phyloP scores from a whole-genome alignment of 2,329 filamentous ascomycete species.

The Cadophora sp. region DNA sequence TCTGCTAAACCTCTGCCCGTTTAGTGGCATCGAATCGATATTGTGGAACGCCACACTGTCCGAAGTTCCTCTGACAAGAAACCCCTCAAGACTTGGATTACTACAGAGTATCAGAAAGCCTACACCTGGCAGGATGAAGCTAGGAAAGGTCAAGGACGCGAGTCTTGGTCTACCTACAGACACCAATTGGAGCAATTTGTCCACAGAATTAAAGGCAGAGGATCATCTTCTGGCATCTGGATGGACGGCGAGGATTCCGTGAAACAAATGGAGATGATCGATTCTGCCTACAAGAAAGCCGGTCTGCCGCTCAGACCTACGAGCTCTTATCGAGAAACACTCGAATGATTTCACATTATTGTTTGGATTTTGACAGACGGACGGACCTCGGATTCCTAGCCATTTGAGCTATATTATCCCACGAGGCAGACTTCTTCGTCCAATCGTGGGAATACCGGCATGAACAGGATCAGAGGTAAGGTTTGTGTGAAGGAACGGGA shows the following conservation, averaged over 20 bases:
- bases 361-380: conserved; percentile 1
- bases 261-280: conserved; percentile 53
- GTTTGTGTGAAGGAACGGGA: conserved; percentile 9
- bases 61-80: conserved; percentile 23
- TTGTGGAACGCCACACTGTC: conserved; percentile 31
- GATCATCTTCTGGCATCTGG: conserved; percentile 48
- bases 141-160: conserved; percentile 38
- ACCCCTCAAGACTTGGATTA: conserved; percentile 32
- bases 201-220: conserved; percentile 49
- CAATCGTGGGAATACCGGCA: conserved; percentile 8
- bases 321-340: conserved; percentile 18
- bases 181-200: conserved; percentile 58
- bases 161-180: conserved; percentile 53
- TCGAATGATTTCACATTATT: background rate
- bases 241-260: conserved; percentile 51
- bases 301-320: conserved; percentile 44
- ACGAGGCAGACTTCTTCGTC: background rate
- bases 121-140: conserved; percentile 33
- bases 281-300: conserved; percentile 53
- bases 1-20: background rate
- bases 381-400: background rate
- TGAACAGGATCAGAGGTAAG: conserved; percentile 18
- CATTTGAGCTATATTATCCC: background rate
- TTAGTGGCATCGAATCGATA: conserved; percentile 35
- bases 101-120: conserved; percentile 30